Conservation (phyloP, 2,329 filamentous ascomycete species). For the Phyllosticta citribraziliensis region DNA sequence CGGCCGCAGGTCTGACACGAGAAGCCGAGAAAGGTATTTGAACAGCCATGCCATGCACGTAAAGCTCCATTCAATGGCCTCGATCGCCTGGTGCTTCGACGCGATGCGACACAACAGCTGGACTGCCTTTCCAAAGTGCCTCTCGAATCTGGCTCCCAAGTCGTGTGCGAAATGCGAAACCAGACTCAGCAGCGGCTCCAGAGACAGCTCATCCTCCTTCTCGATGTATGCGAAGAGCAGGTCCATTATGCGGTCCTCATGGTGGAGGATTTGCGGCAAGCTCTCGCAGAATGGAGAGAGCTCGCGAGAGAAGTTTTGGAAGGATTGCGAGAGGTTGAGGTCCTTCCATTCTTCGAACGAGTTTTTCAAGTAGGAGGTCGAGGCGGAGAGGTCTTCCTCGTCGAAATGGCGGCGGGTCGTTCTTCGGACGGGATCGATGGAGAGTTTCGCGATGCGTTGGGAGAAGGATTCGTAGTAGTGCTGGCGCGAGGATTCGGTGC, state of each 20-base stretch:
- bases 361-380: constrained; percentile 78
- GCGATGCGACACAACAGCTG: constrained; percentile 69
- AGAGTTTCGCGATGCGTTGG: constrained; percentile 80
- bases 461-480: constrained; percentile 90
- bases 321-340: constrained; percentile 76
- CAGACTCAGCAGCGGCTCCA: constrained; percentile 83
- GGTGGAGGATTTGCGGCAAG: constrained; percentile 83
- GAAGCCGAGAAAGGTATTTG: constrained; percentile 84
- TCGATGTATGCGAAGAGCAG: constrained; percentile 67
- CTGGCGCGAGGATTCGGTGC: constrained; percentile 67
- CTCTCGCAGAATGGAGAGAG: constrained; percentile 75
- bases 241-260: constrained; percentile 76
- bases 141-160: constrained; percentile 76
- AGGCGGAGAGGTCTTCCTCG: constrained; percentile 62
- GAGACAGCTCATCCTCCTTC: constrained; percentile 63
- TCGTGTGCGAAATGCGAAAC: constrained; percentile 92
- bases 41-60: constrained; percentile 89
- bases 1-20: constrained; percentile 77
- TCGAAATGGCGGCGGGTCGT: constrained; percentile 79
- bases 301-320: constrained; percentile 66
- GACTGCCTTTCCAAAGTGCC: constrained; percentile 70
- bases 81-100: constrained; percentile 64
- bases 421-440: constrained; percentile 85
- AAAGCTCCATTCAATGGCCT: constrained; percentile 97
- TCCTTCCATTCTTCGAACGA: constrained; percentile 84